These are phyloP conservation scores for Fragaria iinumae DNA, from an alignment of 306 rosid species.

Conservation along the genomic window DNA sequence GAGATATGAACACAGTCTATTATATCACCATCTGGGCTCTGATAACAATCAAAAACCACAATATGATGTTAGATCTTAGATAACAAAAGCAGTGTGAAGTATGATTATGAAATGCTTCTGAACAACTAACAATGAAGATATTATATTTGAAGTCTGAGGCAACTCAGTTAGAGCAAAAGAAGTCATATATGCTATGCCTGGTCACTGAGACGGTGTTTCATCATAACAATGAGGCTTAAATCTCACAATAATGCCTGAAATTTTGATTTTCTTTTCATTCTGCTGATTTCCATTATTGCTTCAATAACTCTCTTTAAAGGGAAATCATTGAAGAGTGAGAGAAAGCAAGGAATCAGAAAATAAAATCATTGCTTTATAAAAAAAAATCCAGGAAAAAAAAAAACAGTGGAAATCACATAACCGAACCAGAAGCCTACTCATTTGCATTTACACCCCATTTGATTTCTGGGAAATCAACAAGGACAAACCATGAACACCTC, in stretches of 20 bases:
- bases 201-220: conserved; percentile 9
- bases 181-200: conserved; percentile 2
- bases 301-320: conserved; percentile 25
- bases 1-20: conserved; percentile 87
- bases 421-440: conserved; percentile 1
- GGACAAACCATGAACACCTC: not conserved
- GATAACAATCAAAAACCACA: conserved; percentile 35
- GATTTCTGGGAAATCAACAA: conserved; percentile 11
- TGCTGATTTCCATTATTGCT: conserved; percentile 13
- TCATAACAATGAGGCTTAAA: conserved; percentile 9
- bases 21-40: conserved; percentile 97
- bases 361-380: not conserved
- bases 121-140: not conserved
- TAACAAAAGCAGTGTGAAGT: not conserved
- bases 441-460: conserved; percentile 10
- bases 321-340: conserved; percentile 22
- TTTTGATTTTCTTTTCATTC: not conserved
- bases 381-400: not conserved
- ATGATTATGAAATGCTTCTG: not conserved
- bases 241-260: conserved; percentile 23
- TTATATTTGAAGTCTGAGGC: not conserved
- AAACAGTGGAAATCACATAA: conserved; percentile 6
- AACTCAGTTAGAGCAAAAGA: conserved; percentile 1
- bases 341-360: not conserved
- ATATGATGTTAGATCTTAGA: conserved; percentile 16